phyloP scores from a whole-genome alignment of 495 filamentous ascomycete species.

The Hypoxylon intermedium region DNA sequence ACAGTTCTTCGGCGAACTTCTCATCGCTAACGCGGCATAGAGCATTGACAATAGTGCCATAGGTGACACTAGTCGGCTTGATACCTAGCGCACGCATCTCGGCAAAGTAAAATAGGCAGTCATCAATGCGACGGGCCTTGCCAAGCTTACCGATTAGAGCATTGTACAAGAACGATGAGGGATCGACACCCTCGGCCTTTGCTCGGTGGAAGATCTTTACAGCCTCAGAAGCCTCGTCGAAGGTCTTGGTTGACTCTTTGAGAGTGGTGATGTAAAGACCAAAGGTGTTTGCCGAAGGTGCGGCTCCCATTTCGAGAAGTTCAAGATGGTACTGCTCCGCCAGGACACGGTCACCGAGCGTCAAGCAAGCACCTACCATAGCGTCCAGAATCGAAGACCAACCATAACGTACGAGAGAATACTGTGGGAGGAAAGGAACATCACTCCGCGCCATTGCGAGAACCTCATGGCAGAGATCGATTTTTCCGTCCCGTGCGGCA shows the following conservation, averaged over 20 bases:
- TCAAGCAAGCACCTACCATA: constrained; percentile 93
- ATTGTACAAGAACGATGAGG: constrained; percentile 96
- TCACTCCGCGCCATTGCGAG: constrained; percentile 85
- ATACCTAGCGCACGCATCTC: constrained; percentile 95
- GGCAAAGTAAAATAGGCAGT: constrained; percentile 95
- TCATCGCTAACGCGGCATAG: constrained; percentile 97
- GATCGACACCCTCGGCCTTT: constrained; percentile 91
- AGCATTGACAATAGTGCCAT: constrained; percentile 97
- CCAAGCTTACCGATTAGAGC: constrained; percentile 97
- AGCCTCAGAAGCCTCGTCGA: constrained; percentile 95
- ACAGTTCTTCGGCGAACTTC: constrained; percentile 95
- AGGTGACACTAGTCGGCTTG: constrained; percentile 95
- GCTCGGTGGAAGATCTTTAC: constrained; percentile 96
- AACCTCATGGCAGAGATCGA: constrained; percentile 84
- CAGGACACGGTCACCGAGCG: constrained; percentile 75
- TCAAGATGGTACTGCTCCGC: constrained; percentile 90
- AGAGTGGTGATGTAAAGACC: constrained; percentile 97
- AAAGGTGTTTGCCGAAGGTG: constrained; percentile 96
- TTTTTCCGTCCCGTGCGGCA: constrained; percentile 80
- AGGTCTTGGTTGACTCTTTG: constrained; percentile 95
- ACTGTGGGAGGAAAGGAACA: constrained; percentile 81
- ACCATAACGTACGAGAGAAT: constrained; percentile 85
- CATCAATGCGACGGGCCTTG: constrained; percentile 95
- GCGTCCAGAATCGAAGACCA: constrained; percentile 95
- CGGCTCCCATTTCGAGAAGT: constrained; percentile 81